Percentiles rank a stretch among this genome's conserved stretches.
phyloP scores from a whole-genome alignment of 73 alveolate species.

The Paraurostyla sp. region DNA sequence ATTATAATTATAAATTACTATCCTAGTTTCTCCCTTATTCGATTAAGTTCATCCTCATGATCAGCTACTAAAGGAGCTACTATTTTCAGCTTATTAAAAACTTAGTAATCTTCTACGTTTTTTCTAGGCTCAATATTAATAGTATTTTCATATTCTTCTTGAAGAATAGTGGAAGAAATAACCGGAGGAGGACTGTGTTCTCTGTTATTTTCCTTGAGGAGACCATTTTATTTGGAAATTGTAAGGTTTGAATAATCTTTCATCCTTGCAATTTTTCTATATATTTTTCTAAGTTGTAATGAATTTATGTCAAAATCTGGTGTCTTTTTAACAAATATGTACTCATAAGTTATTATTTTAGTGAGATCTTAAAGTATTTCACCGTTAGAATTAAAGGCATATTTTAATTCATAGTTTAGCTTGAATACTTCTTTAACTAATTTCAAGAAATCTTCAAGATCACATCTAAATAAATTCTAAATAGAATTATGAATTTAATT shows the following conservation, averaged over 20 bases:
- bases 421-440: background rate
- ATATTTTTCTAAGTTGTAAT: background rate
- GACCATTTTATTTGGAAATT: no score
- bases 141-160: conserved; percentile 23
- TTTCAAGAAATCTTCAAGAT: conserved; percentile 2
- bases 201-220: background rate
- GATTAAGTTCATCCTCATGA: background rate
- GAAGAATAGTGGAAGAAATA: background rate
- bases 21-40: background rate
- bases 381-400: background rate
- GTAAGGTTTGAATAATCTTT: background rate
- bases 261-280: background rate
- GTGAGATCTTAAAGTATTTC: background rate
- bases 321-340: background rate
- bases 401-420: conserved; percentile 5
- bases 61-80: conserved; percentile 33
- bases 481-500: background rate
- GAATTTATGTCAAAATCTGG: background rate
- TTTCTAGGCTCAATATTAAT: conserved; percentile 37
- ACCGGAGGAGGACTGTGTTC: background rate
- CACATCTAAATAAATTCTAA: conserved; percentile 7
- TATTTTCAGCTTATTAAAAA: background rate
- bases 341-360: background rate
- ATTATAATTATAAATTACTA: background rate
- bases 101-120: background rate